These are phyloP conservation scores for Penicillium fimorum DNA, from an alignment of 495 filamentous ascomycete species.

Conservation along the genomic window DNA sequence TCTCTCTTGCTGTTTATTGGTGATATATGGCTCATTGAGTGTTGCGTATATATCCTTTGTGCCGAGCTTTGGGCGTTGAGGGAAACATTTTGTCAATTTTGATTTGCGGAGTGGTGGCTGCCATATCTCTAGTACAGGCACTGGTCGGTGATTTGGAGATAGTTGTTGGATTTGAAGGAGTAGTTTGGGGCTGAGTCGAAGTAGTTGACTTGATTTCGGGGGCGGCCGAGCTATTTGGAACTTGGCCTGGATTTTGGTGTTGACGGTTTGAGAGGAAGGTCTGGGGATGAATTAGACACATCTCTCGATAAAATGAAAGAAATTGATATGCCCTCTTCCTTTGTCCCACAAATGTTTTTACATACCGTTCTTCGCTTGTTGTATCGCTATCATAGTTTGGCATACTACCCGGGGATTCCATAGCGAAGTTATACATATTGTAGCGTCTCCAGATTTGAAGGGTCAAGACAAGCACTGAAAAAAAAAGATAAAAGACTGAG, in stretches of 20 bases:
- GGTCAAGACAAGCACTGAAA: neutral
- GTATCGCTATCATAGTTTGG: constrained; percentile 27
- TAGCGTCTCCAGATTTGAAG: neutral
- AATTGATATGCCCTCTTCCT: neutral
- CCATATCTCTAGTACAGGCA: constrained; percentile 41
- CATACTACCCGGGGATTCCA: constrained; percentile 15
- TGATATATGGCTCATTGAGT: constrained; percentile 29
- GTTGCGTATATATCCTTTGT: constrained; percentile 35
- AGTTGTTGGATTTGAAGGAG: constrained; percentile 45
- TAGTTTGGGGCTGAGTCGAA: constrained; percentile 35
- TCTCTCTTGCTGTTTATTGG: neutral
- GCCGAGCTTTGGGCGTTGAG: constrained; percentile 26
- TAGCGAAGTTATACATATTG: neutral
- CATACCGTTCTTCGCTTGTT: constrained; percentile 28
- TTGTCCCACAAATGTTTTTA: neutral
- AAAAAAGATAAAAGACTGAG: neutral
- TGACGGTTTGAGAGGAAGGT: constrained; percentile 13
- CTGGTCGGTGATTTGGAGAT: constrained; percentile 23
- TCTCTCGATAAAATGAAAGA: neutral
- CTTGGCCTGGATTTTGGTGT: constrained; percentile 26
- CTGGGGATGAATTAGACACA: constrained; percentile 3
- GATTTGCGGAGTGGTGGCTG: constrained; percentile 34
- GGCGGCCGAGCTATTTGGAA: constrained; percentile 41
- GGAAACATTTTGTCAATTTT: constrained; percentile 25
- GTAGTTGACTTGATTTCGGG: constrained; percentile 28